Conservation (phyloP, 2,329 filamentous ascomycete species). For the Colletotrichum echinochloae region DNA sequence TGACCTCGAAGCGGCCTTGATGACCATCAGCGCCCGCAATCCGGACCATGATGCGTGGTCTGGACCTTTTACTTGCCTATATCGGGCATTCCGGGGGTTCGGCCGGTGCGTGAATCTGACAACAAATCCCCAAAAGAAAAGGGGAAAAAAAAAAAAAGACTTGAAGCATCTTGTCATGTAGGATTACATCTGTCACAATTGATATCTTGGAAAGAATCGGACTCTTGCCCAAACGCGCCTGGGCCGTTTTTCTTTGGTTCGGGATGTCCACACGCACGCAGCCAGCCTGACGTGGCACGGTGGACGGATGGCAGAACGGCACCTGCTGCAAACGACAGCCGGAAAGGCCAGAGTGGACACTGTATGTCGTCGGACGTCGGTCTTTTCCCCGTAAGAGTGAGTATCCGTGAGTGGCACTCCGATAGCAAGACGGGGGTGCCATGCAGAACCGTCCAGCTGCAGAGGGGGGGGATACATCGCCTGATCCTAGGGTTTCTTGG, state of each 20-base stretch:
- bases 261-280: slow-evolving; percentile 5
- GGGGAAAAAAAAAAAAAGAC: not conserved
- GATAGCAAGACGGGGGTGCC: not conserved
- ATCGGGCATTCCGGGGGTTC: not conserved
- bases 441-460: slow-evolving; percentile 12
- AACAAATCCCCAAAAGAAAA: not conserved
- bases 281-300: slow-evolving; percentile 9
- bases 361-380: not conserved
- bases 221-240: slow-evolving; percentile 8
- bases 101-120: not conserved
- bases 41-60: slow-evolving; percentile 5
- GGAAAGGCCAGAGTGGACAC: not conserved
- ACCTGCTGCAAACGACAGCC: slow-evolving; percentile 27
- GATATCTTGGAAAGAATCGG: not conserved
- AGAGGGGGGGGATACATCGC: not conserved
- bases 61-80: not conserved
- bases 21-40: not conserved
- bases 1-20: not conserved
- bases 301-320: slow-evolving; percentile 9
- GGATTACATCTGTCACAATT: slow-evolving; percentile 12
- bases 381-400: not conserved
- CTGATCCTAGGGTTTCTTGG: not conserved
- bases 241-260: not conserved
- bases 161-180: not conserved
- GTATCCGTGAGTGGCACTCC: not conserved